A percentile compares a stretch with the other conserved stretches of the same genome.
Conservation (phyloP, 352 stramenopile genomes). For the Pythium guiyangense region DNA sequence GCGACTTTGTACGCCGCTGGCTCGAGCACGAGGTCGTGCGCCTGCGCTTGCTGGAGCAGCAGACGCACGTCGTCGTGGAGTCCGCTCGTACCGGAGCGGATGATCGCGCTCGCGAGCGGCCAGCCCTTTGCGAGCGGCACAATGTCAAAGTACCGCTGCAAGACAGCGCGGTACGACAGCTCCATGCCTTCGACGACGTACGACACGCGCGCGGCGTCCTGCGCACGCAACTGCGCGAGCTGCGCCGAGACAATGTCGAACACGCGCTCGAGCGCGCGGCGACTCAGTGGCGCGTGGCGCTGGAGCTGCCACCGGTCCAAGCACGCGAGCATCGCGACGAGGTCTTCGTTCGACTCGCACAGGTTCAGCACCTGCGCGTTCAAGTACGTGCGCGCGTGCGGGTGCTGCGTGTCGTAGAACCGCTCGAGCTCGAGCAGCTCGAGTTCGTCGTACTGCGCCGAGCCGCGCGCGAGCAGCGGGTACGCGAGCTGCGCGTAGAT, state of each 20-base stretch:
- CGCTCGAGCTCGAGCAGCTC: slow-evolving; percentile 47
- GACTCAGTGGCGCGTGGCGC: slow-evolving; percentile 33
- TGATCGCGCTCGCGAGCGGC: slow-evolving; percentile 47
- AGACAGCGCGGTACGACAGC: slow-evolving; percentile 50
- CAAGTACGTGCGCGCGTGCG: slow-evolving; percentile 27
- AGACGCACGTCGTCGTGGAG: slow-evolving; percentile 37
- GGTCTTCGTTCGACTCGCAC: slow-evolving; percentile 58
- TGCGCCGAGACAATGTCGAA: slow-evolving; percentile 61
- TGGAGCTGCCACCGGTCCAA: slow-evolving; percentile 59
- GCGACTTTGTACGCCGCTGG: slow-evolving; percentile 40
- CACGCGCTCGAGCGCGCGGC: slow-evolving; percentile 38
- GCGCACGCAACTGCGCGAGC: slow-evolving; percentile 27
- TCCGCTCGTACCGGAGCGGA: slow-evolving; percentile 40
- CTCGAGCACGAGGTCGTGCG: slow-evolving; percentile 29
- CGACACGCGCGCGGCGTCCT: slow-evolving; percentile 8
- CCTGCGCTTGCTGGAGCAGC: slow-evolving; percentile 38
- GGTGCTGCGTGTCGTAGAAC: slow-evolving; percentile 54
- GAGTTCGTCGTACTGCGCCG: slow-evolving; percentile 28
- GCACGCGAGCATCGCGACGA: slow-evolving; percentile 52
- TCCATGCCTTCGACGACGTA: slow-evolving; percentile 41
- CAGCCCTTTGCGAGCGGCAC: slow-evolving; percentile 42
- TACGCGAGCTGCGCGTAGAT: slow-evolving; percentile 67
- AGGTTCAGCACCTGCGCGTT: slow-evolving; percentile 65
- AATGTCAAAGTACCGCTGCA: slow-evolving; percentile 46
- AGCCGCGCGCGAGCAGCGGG: slow-evolving; percentile 37